phyloP scores from a whole-genome alignment of 495 filamentous ascomycete species.

The Tuber indicum region DNA sequence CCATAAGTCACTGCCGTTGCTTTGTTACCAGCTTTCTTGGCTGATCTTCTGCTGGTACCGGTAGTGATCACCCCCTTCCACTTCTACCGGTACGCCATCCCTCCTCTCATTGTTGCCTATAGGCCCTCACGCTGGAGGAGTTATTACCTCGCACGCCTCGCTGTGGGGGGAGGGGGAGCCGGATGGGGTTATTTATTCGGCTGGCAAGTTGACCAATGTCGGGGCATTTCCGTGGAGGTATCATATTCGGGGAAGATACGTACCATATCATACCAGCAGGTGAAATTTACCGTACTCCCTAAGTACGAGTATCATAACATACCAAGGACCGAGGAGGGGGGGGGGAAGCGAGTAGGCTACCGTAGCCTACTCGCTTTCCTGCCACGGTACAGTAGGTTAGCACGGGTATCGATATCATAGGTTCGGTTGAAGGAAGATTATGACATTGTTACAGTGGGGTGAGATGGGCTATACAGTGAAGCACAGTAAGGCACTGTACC shows the following conservation, averaged over 20 bases:
- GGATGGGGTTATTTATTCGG: too few relatives aligned
- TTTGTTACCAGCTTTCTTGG: background rate
- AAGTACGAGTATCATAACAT: background rate
- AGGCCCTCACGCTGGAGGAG: background rate
- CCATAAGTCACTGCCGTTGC: background rate
- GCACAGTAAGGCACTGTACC: background rate
- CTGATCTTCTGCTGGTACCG: background rate
- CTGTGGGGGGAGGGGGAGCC: background rate
- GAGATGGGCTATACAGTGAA: background rate
- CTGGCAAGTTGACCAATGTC: too few relatives aligned
- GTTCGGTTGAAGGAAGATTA: background rate
- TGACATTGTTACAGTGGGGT: background rate
- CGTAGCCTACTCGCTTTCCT: background rate
- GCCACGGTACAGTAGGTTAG: background rate
- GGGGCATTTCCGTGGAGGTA: background rate
- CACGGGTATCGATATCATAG: background rate
- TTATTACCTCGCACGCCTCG: background rate
- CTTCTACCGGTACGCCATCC: background rate
- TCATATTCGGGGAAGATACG: background rate
- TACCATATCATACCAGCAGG: background rate
- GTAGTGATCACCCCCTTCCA: background rate
- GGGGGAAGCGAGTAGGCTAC: background rate
- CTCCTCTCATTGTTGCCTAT: background rate
- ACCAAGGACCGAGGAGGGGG: background rate
- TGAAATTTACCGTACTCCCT: background rate